A percentile compares a stretch with the other conserved stretches of the same genome.
Evolutionary conservation across 164 flowering plant genomes (phyloP).

Genomic region (Aristolochia californica): DNA sequence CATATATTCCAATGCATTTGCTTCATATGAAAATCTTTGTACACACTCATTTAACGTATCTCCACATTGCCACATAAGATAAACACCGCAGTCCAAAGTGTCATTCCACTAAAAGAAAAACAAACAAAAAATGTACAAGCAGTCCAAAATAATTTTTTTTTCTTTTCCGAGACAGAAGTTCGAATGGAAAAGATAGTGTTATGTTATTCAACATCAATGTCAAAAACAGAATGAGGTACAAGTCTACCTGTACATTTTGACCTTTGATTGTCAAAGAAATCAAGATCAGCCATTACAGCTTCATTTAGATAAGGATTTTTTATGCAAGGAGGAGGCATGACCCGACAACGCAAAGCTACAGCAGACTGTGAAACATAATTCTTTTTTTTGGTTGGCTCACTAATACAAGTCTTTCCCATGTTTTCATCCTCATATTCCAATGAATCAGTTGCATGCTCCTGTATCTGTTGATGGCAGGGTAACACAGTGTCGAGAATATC

Average conservation of each 20-base stretch:
- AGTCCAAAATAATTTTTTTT: too few relatives aligned
- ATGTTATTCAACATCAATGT: neutral
- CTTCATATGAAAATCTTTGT: too few relatives aligned
- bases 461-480: conserved; percentile 18
- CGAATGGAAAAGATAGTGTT: neutral
- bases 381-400: conserved; percentile 24
- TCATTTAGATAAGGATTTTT: conserved; percentile 65
- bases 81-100: too few relatives aligned
- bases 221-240: neutral
- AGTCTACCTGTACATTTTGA: conserved; percentile 63
- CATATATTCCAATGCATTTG: too few relatives aligned
- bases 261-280: conserved; percentile 60
- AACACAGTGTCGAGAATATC: conserved; percentile 22
- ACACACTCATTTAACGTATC: too few relatives aligned
- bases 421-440: conserved; percentile 23
- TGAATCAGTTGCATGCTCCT: conserved; percentile 31
- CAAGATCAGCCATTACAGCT: conserved; percentile 31
- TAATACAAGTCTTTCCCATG: conserved; percentile 15
- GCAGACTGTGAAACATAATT: conserved; percentile 81
- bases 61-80: too few relatives aligned
- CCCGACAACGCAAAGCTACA: conserved; percentile 79
- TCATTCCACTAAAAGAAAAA: too few relatives aligned
- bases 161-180: neutral
- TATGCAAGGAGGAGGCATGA: conserved; percentile 91
- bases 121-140: too few relatives aligned